Conservation (phyloP, 202 grass and related monocot genomes). For the Schoenoplectus triqueter region DNA sequence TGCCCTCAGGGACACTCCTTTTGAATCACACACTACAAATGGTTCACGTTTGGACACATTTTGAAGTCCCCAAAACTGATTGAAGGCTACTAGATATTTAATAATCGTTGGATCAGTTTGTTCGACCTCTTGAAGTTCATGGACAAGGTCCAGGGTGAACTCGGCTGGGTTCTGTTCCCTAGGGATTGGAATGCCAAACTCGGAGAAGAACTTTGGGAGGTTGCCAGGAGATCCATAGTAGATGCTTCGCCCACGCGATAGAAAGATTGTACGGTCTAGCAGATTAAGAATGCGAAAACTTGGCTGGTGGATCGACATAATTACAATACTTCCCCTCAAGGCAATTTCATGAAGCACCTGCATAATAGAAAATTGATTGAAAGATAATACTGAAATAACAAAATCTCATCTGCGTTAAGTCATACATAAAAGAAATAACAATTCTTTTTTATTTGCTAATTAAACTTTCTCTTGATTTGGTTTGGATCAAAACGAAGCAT, state of each 20-base stretch:
- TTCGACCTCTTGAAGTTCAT: constrained; percentile 6
- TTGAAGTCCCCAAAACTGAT: constrained; percentile 12
- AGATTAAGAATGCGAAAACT: constrained; percentile 37
- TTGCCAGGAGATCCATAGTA: constrained; percentile 20
- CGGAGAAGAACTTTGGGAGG: background rate
- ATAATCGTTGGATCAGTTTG: background rate
- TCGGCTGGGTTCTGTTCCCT: constrained; percentile 31
- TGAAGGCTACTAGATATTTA: constrained; percentile 5
- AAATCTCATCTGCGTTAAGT: background rate
- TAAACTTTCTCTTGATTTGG: background rate
- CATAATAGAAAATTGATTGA: background rate
- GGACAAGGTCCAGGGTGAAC: constrained; percentile 27
- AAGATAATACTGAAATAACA: background rate
- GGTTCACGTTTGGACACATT: constrained; percentile 12
- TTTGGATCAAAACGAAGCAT: background rate
- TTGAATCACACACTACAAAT: too few relatives aligned
- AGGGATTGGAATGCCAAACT: constrained; percentile 27
- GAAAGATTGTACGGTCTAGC: constrained; percentile 25
- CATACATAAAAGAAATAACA: background rate
- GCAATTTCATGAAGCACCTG: constrained; percentile 32
- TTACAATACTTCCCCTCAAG: constrained; percentile 28
- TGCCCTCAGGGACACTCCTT: background rate
- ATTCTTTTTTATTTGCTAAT: background rate
- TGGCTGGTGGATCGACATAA: constrained; percentile 42
- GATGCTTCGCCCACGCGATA: background rate